Evolutionary conservation across 192 early-diverging fungal genomes (phyloP).

Genomic region (Rhizophagus clarus): DNA sequence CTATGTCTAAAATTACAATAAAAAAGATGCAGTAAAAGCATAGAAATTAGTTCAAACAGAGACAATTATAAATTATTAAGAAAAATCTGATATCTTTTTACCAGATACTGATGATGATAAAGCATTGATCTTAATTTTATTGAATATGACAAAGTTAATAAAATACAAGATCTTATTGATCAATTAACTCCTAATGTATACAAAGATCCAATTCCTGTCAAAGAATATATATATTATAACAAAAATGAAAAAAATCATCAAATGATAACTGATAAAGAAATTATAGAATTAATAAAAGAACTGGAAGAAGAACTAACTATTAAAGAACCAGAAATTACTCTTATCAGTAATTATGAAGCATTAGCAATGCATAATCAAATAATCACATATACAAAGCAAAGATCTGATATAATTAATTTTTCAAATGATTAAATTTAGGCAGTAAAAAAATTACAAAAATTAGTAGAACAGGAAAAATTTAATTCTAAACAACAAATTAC

Average conservation of each 20-base stretch:
- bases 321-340: neutral
- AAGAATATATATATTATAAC: neutral
- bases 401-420: too few relatives aligned
- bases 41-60: neutral
- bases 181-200: neutral
- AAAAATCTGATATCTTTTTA: too few relatives aligned
- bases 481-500: too few relatives aligned
- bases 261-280: neutral
- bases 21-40: neutral
- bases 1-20: conserved; percentile 3
- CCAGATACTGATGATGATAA: neutral
- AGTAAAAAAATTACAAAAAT: too few relatives aligned
- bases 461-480: too few relatives aligned
- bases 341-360: too few relatives aligned
- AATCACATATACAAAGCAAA: too few relatives aligned
- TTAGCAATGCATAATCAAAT: too few relatives aligned
- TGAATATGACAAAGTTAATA: neutral
- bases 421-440: too few relatives aligned
- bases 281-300: conserved; percentile 10
- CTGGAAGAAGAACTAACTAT: neutral
- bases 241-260: neutral
- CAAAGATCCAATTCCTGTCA: neutral
- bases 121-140: neutral
- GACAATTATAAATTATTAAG: too few relatives aligned
- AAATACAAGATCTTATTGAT: conserved; percentile 8